Conservation (phyloP, 2,329 filamentous ascomycete species). For the Fusarium sp. region DNA sequence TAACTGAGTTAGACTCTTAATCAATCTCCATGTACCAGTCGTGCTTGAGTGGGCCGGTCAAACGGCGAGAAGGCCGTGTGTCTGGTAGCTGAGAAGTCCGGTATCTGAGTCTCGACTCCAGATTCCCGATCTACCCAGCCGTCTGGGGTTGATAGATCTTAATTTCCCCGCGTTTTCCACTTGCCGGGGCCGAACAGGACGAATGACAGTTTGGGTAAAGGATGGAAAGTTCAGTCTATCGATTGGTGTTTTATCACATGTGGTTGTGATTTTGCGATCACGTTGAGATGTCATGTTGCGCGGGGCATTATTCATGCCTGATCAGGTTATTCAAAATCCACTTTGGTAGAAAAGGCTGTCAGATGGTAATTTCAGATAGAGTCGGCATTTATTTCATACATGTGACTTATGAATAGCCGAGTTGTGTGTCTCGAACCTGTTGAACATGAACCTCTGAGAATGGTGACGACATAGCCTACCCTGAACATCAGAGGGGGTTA, state of each 20-base stretch:
- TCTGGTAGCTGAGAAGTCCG: not conserved
- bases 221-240: not conserved
- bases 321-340: too few relatives aligned
- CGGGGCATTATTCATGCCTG: not conserved
- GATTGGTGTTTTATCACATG: not conserved
- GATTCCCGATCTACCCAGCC: not conserved
- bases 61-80: conserved; percentile 2
- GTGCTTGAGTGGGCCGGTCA: not conserved
- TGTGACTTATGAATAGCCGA: too few relatives aligned
- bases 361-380: too few relatives aligned
- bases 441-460: too few relatives aligned
- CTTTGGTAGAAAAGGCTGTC: too few relatives aligned
- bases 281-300: not conserved
- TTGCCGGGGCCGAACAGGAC: not conserved
- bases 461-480: too few relatives aligned
- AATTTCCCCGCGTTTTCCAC: not conserved
- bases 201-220: not conserved
- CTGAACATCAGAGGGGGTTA: too few relatives aligned
- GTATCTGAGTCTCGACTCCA: not conserved
- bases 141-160: conserved; percentile 1
- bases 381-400: too few relatives aligned
- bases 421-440: too few relatives aligned
- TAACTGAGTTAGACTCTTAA: not conserved
- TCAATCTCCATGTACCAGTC: not conserved
- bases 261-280: not conserved